Evolutionary conservation across 2,329 filamentous ascomycete species (phyloP).

Genomic region (Ceratocystis albifundus): DNA sequence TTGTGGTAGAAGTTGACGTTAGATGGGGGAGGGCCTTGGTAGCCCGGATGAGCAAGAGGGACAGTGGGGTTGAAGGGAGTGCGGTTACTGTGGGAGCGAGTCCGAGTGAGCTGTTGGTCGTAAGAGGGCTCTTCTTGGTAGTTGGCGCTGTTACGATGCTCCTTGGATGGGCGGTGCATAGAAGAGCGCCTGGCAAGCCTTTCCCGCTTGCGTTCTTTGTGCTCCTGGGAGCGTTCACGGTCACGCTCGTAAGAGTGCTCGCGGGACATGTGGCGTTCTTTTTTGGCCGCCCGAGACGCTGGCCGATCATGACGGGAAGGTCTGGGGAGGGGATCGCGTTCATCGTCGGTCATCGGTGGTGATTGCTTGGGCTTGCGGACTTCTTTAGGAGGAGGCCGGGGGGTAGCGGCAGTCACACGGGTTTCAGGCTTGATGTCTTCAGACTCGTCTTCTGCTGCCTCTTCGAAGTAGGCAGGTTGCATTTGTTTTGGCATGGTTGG

Average conservation of each 20-base stretch:
- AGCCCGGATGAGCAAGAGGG: conserved; percentile 12
- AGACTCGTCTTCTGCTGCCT: conserved; percentile 23
- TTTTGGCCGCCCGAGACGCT: conserved; percentile 4
- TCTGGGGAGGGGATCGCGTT: background rate
- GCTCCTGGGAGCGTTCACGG: conserved; percentile 15
- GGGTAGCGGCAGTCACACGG: conserved; percentile 23
- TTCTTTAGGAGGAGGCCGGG: conserved; percentile 18
- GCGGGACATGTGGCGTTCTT: conserved; percentile 10
- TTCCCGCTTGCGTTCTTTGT: conserved; percentile 16
- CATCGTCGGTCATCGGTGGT: conserved; percentile 15
- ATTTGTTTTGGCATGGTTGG: conserved; percentile 19
- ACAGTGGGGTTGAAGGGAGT: conserved; percentile 14
- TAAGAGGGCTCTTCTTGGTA: conserved; percentile 18
- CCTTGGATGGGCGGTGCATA: conserved; percentile 15
- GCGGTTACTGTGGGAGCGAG: conserved; percentile 22
- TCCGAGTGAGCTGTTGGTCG: conserved; percentile 18
- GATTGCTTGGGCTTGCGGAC: conserved; percentile 12
- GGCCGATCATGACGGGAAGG: conserved; percentile 11
- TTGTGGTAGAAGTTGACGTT: conserved; percentile 15
- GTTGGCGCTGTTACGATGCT: conserved; percentile 19
- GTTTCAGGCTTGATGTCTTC: conserved; percentile 20
- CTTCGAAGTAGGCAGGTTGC: conserved; percentile 23
- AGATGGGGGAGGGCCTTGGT: background rate
- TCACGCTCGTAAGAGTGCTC: conserved; percentile 21
- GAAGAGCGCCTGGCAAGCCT: conserved; percentile 17